Base-by-base conservation (phyloP, 2,329 filamentous ascomycete genomes). In the Penicillium sp. region DNA sequence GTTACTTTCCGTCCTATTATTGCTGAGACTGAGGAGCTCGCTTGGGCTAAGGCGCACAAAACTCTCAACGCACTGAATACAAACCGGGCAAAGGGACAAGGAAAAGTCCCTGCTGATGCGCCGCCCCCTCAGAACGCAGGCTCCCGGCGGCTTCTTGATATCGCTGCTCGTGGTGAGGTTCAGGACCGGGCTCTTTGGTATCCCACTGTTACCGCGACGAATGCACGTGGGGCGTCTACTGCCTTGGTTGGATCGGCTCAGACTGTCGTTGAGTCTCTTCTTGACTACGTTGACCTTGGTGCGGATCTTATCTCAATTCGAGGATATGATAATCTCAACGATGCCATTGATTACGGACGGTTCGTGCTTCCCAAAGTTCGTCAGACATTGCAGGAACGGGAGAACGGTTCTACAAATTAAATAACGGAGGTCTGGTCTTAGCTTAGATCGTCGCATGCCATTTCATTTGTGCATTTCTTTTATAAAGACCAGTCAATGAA, bases 101-200 rank as follows among this genome's bases (percentile, higher is more conserved):
- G 70, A 17, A 75, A 70, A 12, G 65, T 59, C 1, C 62, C 67
- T 1, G 62, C 69, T 0, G 61, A 67, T 33, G 71, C 75, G 0
- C 66, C 69, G 1, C 55, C 71, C 26, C 83, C 83, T 1, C 82
- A 85, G 63, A 86, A 85, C 57, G 81, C 82, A 0, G 83, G 83
- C 0, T 84, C 82, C 0, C 82, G 85, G 67, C 75, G 83, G 0
- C 67, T 86, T 43, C 75, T 85, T 0, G 82, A 84, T 9, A 85
- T 85, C 59, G 83, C 83, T 28, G 71, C 75, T 16, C 60, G 63
- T 4, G 69, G 69, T 44, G 82, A 85, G 62, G 79, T 85, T 2
- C 83, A 85, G 60, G 83, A 86, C 64, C 80, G 82, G 17, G 82
- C 81, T 1, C 69, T 85, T n/a, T 86, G 83, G 83, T 86, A 85